phyloP scores from a whole-genome alignment of 352 stramenopile genomes.

The Phytophthora podocarpi region DNA sequence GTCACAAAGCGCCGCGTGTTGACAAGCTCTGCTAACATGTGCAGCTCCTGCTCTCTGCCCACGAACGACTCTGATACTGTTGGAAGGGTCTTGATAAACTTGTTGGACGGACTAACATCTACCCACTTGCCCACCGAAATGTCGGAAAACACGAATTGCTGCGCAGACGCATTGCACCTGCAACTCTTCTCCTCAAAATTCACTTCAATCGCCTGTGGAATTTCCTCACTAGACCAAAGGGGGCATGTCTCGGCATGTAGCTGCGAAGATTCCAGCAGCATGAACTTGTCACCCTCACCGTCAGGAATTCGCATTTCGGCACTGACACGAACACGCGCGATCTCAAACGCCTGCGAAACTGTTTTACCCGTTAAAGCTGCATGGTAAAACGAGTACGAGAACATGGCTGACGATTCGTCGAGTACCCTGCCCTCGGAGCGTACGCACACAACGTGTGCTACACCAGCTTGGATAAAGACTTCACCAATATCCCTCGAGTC shows the following conservation, averaged over 20 bases:
- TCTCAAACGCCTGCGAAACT: constrained; percentile 77
- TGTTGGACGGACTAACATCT: constrained; percentile 73
- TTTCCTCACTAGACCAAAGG: constrained; percentile 33
- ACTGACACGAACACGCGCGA: constrained; percentile 69
- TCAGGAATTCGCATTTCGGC: constrained; percentile 71
- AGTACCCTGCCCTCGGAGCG: constrained; percentile 69
- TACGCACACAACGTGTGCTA: constrained; percentile 81
- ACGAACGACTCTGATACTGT: constrained; percentile 73
- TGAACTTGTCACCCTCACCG: constrained; percentile 75
- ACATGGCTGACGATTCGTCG: constrained; percentile 77
- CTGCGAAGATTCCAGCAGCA: constrained; percentile 73
- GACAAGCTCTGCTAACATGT: constrained; percentile 67
- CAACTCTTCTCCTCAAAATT: constrained; percentile 53
- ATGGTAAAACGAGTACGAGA: constrained; percentile 83
- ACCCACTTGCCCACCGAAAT: constrained; percentile 79
- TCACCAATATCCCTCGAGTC: constrained; percentile 79
- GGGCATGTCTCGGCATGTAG: constrained; percentile 61
- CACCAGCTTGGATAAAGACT: constrained; percentile 80
- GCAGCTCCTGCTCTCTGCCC: constrained; percentile 73
- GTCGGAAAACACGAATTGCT: constrained; percentile 73
- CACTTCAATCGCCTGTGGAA: constrained; percentile 53
- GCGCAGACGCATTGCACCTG: constrained; percentile 53
- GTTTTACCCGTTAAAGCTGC: constrained; percentile 74
- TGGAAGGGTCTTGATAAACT: constrained; percentile 71
- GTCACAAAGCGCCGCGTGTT: constrained; percentile 72